Conservation (phyloP, 2,329 filamentous ascomycete genomes). For the Pestalotiopsis sp. region DNA sequence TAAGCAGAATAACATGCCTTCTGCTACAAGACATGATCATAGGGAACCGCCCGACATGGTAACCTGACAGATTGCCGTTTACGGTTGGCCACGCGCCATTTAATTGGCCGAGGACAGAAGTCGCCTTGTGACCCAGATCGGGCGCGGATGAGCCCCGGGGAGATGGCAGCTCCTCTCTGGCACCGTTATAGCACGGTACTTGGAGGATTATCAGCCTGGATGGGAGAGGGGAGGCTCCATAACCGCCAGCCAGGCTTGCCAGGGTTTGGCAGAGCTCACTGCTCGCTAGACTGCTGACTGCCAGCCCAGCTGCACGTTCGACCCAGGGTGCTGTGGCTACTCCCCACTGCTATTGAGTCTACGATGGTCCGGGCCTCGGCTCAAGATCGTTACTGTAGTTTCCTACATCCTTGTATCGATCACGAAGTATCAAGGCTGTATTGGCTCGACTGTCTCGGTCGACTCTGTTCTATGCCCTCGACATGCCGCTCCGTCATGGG, state of each 20-base stretch:
- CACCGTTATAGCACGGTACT: not conserved
- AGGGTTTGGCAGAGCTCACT: not conserved
- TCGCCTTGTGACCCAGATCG: not conserved
- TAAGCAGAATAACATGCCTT: not conserved
- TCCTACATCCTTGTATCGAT: not conserved
- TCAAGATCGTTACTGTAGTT: not conserved
- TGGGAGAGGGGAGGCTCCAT: not conserved
- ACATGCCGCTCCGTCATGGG: not conserved
- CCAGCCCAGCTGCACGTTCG: not conserved
- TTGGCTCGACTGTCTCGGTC: no score
- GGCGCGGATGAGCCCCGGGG: not conserved
- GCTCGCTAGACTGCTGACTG: not conserved
- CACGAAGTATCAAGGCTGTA: not conserved
- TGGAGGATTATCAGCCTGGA: not conserved
- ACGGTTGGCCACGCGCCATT: not conserved
- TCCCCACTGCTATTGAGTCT: not conserved
- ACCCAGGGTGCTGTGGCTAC: not conserved
- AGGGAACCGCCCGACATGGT: not conserved
- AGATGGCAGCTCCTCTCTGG: not conserved
- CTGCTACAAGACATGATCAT: not conserved
- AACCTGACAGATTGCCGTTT: conserved; percentile 10
- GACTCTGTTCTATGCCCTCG: not conserved
- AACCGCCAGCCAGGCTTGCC: not conserved
- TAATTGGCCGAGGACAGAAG: conserved; percentile 1
- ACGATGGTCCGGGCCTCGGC: not conserved